Conservation (phyloP, 768 basidiomycete species). For the Megacollybia marginata region DNA sequence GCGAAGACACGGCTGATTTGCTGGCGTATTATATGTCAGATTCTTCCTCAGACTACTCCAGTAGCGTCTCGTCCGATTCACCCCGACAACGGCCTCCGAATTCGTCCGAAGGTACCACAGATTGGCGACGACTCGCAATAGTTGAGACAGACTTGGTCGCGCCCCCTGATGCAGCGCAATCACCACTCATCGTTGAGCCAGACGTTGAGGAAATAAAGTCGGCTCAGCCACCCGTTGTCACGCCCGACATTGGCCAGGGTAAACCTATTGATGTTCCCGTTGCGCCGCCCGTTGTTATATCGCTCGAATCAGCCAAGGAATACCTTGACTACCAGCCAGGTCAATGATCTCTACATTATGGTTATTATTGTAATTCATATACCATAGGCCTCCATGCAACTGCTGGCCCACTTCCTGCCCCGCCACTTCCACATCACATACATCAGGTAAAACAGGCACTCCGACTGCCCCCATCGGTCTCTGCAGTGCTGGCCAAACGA, state of each 20-base stretch:
- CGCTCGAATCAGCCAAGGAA: slow-evolving; percentile 22
- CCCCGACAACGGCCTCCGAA: no score
- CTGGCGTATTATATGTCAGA: no score
- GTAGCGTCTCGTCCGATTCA: slow-evolving; percentile 4
- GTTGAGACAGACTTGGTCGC: slow-evolving; percentile 60
- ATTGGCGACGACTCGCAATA: slow-evolving; percentile 9
- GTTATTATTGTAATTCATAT: slow-evolving; percentile 8
- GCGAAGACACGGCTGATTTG: no score
- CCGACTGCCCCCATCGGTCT: slow-evolving; percentile 50
- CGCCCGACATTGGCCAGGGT: slow-evolving; percentile 55
- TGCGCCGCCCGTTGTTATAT: slow-evolving; percentile 43
- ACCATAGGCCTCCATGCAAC: slow-evolving; percentile 50
- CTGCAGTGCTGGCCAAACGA: slow-evolving; percentile 32
- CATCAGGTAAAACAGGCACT: slow-evolving; percentile 54
- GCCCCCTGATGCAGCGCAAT: slow-evolving; percentile 62
- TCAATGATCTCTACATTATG: slow-evolving; percentile 15
- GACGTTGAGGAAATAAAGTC: slow-evolving; percentile 14
- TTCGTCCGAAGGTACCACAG: neutral
- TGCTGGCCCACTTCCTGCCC: slow-evolving; percentile 67
- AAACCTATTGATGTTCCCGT: slow-evolving; percentile 56
- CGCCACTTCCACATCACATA: slow-evolving; percentile 59
- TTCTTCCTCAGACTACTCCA: slow-evolving; percentile 3
- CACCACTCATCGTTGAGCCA: slow-evolving; percentile 27
- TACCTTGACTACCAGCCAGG: slow-evolving; percentile 62
- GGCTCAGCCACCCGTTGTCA: slow-evolving; percentile 30